Conservation (phyloP, 148 eudicot genomes). For the Silene uniflora region DNA sequence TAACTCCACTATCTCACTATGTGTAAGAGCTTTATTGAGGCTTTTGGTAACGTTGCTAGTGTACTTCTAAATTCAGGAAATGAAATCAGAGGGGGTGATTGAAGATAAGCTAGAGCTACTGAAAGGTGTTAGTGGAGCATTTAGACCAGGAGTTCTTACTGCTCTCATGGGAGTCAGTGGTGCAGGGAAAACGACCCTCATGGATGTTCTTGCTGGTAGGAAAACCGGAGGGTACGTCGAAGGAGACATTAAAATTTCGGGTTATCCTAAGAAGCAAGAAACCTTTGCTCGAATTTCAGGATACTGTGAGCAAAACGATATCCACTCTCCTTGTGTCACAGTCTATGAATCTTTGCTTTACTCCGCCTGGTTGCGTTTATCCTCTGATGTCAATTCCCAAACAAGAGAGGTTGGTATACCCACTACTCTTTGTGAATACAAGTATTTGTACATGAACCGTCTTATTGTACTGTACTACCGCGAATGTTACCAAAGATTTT, state of each 20-base stretch:
- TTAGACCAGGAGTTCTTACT: constrained; percentile 81
- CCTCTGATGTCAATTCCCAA: not conserved
- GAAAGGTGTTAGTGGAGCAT: constrained; percentile 73
- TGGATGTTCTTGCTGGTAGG: constrained; percentile 84
- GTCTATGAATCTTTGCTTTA: not conserved
- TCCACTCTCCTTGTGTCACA: not conserved
- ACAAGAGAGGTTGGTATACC: not conserved
- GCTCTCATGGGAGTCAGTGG: constrained; percentile 93
- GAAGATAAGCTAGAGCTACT: constrained; percentile 61
- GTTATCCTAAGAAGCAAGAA: constrained; percentile 1
- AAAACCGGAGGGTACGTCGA: constrained; percentile 79
- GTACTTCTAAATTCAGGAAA: constrained; percentile 41
- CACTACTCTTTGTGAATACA: too few species aligned
- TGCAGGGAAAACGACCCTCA: constrained; percentile 85
- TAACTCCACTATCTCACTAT: too few species aligned
- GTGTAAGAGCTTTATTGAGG: too few species aligned
- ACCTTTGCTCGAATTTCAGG: constrained; percentile 1
- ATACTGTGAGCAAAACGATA: not conserved
- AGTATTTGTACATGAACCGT: too few species aligned
- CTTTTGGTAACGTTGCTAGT: too few species aligned
- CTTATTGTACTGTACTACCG: too few species aligned
- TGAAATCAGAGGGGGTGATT: constrained; percentile 58
- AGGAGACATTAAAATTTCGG: constrained; percentile 27
- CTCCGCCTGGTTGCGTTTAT: constrained; percentile 3
- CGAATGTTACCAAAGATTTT: too few species aligned